phyloP scores from a whole-genome alignment of 2,329 filamentous ascomycete genomes.

The Penicillium sp. region DNA sequence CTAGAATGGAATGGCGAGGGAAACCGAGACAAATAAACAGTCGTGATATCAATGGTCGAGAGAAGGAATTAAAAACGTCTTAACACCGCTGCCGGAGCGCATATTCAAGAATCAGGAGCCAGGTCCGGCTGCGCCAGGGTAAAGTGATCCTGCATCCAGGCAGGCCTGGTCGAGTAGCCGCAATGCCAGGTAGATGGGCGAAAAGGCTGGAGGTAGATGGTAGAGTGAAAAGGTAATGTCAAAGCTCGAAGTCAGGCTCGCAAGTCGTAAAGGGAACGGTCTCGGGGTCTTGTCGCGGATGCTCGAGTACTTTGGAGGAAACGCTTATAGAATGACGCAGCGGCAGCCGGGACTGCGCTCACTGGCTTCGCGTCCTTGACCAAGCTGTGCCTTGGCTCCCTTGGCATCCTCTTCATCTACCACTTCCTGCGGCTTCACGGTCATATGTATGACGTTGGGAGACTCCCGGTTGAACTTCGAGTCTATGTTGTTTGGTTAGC shows the following conservation, averaged over 20 bases:
- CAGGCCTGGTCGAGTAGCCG: conserved; percentile 9
- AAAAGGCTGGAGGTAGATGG: background rate
- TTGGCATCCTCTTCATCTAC: conserved; percentile 75
- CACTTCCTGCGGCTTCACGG: conserved; percentile 76
- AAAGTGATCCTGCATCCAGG: conserved; percentile 15
- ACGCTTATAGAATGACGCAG: conserved; percentile 57
- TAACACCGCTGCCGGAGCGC: conserved; percentile 19
- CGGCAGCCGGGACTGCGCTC: conserved; percentile 59
- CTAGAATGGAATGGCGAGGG: background rate
- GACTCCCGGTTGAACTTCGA: conserved; percentile 70
- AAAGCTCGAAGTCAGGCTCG: background rate
- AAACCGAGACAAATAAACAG: conserved; percentile 3
- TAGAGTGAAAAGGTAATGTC: background rate
- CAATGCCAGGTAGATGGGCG: conserved; percentile 1
- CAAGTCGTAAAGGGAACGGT: background rate
- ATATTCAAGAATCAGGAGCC: conserved; percentile 11
- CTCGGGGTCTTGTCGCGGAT: background rate
- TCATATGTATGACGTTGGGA: conserved; percentile 92
- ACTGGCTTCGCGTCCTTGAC: conserved; percentile 51
- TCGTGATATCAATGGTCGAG: conserved; percentile 3
- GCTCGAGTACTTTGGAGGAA: background rate
- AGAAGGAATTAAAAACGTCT: conserved; percentile 5
- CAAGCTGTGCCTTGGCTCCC: conserved; percentile 53
- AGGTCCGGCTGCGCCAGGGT: background rate
- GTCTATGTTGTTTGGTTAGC: conserved; percentile 49